phyloP scores from a whole-genome alignment of 352 stramenopile genomes.

The Globisporangium spiculum region DNA sequence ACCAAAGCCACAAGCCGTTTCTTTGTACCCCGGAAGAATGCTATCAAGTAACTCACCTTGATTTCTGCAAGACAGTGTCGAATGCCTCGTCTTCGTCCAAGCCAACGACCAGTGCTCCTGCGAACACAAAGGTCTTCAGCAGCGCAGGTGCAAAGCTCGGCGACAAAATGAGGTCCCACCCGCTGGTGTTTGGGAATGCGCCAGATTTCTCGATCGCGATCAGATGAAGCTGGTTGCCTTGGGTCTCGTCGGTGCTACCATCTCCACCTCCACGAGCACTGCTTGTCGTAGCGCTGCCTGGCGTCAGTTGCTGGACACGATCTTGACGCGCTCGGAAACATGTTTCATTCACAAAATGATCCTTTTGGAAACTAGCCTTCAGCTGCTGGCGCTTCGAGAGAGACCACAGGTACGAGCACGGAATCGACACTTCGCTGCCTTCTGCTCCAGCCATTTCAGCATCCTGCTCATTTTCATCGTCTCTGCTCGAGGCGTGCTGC shows the following conservation, averaged over 20 bases:
- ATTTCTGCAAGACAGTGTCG: slow-evolving; percentile 42
- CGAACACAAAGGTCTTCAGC: slow-evolving; percentile 64
- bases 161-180: slow-evolving; percentile 64
- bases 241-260: background rate
- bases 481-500: background rate
- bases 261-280: background rate
- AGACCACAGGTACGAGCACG: slow-evolving; percentile 63
- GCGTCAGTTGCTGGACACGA: background rate
- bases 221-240: slow-evolving; percentile 28
- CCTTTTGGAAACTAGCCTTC: slow-evolving; percentile 35
- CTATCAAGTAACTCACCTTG: slow-evolving; percentile 28
- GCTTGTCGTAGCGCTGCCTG: background rate
- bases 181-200: slow-evolving; percentile 45
- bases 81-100: slow-evolving; percentile 67
- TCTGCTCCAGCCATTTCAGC: slow-evolving; percentile 8
- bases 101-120: slow-evolving; percentile 65
- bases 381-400: slow-evolving; percentile 35
- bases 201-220: slow-evolving; percentile 38
- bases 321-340: slow-evolving; percentile 31
- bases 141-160: slow-evolving; percentile 42
- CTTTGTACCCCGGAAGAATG: background rate
- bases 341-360: slow-evolving; percentile 61
- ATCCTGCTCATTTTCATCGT: background rate
- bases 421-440: slow-evolving; percentile 8
- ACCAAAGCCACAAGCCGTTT: background rate